Conservation (phyloP, 2,329 filamentous ascomycete genomes). For the Anthostomella pinea region DNA sequence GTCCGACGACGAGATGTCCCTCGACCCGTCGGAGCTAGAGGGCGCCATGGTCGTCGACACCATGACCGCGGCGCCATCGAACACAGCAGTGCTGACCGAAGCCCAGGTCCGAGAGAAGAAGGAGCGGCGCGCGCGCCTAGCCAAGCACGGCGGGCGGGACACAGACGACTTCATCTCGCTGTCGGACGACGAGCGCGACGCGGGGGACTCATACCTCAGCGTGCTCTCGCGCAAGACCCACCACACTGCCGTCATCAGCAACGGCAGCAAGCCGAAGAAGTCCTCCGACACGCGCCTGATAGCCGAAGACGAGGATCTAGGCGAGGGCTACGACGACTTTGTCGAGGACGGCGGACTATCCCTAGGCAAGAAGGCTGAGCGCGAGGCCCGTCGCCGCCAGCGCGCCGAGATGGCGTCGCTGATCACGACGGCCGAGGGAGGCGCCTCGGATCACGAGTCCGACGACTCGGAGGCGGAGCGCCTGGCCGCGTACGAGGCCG, state of each 20-base stretch:
- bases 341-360: slow-evolving; percentile 80
- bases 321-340: slow-evolving; percentile 90
- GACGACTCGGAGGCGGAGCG: slow-evolving; percentile 70
- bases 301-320: slow-evolving; percentile 85
- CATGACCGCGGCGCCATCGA: slow-evolving; percentile 33
- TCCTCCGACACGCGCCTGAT: slow-evolving; percentile 68
- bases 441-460: slow-evolving; percentile 39
- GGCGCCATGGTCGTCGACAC: slow-evolving; percentile 62
- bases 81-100: slow-evolving; percentile 68
- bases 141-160: slow-evolving; percentile 43
- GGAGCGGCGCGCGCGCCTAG: slow-evolving; percentile 77
- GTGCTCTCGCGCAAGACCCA: slow-evolving; percentile 34
- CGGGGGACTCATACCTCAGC: slow-evolving; percentile 30
- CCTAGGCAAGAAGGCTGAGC: slow-evolving; percentile 75
- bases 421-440: slow-evolving; percentile 76
- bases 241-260: too few species aligned
- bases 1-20: slow-evolving; percentile 50
- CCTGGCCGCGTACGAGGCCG: slow-evolving; percentile 79
- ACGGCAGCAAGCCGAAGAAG: slow-evolving; percentile 38
- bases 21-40: slow-evolving; percentile 60
- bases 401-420: slow-evolving; percentile 78
- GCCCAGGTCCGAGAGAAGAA: slow-evolving; percentile 90
- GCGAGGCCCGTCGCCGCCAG: slow-evolving; percentile 62
- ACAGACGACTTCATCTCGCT: slow-evolving; percentile 63
- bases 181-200: slow-evolving; percentile 44